These are phyloP conservation scores for Fusarium albosuccineum DNA, from an alignment of 2,329 filamentous ascomycete species.

Conservation along the genomic window DNA sequence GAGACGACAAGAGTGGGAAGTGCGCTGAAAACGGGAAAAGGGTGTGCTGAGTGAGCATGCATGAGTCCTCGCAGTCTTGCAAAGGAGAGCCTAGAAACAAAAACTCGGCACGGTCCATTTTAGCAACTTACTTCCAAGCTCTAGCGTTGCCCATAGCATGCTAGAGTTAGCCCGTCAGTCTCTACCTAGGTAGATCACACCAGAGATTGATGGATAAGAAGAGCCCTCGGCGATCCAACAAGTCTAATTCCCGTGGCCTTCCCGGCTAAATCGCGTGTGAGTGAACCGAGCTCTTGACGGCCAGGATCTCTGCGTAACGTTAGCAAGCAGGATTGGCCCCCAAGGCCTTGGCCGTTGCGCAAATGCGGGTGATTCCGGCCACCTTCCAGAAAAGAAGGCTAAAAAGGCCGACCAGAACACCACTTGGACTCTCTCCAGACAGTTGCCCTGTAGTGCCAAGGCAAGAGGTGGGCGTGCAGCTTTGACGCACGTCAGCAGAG, in stretches of 20 bases:
- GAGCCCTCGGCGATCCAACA: background rate
- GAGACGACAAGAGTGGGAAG: too few species aligned
- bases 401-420: slow-evolving; percentile 1
- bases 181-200: too few species aligned
- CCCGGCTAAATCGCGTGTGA: slow-evolving; percentile 4
- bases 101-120: too few species aligned
- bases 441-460: slow-evolving; percentile 3
- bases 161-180: too few species aligned
- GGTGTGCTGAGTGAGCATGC: too few species aligned
- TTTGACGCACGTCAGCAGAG: slow-evolving; percentile 36
- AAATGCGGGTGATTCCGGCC: slow-evolving; percentile 24
- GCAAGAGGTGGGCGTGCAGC: slow-evolving; percentile 22
- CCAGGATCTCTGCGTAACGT: slow-evolving; percentile 24
- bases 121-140: too few species aligned
- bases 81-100: too few species aligned
- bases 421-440: slow-evolving; percentile 24
- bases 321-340: slow-evolving; percentile 10
- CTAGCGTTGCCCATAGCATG: too few species aligned
- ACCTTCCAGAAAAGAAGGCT: slow-evolving; percentile 19
- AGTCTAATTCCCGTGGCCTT: background rate
- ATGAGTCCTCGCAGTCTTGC: too few species aligned
- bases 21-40: too few species aligned
- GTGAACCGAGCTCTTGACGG: slow-evolving; percentile 1
- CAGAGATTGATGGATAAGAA: too few species aligned
- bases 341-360: slow-evolving; percentile 16